phyloP scores from a whole-genome alignment of 768 basidiomycete species.

The Serendipita sp. region DNA sequence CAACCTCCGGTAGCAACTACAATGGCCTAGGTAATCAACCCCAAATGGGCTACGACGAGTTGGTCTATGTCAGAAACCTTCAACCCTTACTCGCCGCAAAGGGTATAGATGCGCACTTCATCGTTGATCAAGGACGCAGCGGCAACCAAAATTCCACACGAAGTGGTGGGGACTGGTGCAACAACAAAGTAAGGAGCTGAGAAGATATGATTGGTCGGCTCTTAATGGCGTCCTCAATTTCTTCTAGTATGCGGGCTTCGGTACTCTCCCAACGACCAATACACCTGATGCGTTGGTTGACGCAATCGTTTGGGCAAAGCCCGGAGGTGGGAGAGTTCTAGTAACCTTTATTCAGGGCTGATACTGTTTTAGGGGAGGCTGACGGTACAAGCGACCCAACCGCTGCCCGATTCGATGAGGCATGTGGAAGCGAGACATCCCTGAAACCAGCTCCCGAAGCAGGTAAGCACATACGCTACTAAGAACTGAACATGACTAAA shows the following conservation, averaged over 20 bases:
- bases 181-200: slow-evolving; percentile 13
- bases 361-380: neutral
- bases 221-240: neutral
- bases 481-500: neutral
- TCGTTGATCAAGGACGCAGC: slow-evolving; percentile 23
- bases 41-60: slow-evolving; percentile 20
- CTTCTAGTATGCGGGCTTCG: slow-evolving; percentile 15
- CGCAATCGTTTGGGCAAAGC: slow-evolving; percentile 13
- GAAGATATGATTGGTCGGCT: too few species aligned
- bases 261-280: slow-evolving; percentile 11
- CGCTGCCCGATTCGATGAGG: neutral
- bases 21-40: slow-evolving; percentile 17
- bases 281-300: slow-evolving; percentile 8
- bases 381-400: slow-evolving; percentile 6
- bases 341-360: too few species aligned
- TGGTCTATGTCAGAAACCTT: slow-evolving; percentile 19
- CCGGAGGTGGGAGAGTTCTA: neutral
- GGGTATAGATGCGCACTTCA: slow-evolving; percentile 22
- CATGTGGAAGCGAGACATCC: slow-evolving; percentile 6
- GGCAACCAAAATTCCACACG: slow-evolving; percentile 16
- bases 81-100: slow-evolving; percentile 18
- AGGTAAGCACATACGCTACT: neutral
- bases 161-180: slow-evolving; percentile 20
- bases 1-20: slow-evolving; percentile 21
- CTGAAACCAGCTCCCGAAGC: slow-evolving; percentile 23